Conservation (phyloP, 352 stramenopile species). For the Phytophthora chlamydospora region DNA sequence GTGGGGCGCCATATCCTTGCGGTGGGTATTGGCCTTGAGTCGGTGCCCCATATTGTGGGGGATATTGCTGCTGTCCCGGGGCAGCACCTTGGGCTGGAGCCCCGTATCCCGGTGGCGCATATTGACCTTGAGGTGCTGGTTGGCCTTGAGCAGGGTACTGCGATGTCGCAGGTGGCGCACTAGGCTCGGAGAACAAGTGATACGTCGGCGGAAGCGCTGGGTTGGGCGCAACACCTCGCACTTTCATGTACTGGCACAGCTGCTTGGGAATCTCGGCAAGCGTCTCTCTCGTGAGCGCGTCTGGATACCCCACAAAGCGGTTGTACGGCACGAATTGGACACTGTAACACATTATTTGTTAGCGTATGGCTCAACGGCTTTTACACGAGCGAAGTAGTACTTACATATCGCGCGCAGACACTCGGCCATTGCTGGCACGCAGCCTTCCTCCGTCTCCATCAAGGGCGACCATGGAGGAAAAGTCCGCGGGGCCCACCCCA, state of each 20-base stretch:
- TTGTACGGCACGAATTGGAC: slow-evolving; percentile 75
- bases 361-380: not conserved
- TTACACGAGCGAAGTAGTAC: slow-evolving; percentile 8
- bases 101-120: slow-evolving; percentile 19
- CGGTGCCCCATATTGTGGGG: slow-evolving; percentile 1
- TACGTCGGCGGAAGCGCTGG: slow-evolving; percentile 51
- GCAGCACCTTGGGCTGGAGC: slow-evolving; percentile 5
- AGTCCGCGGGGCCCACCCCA: slow-evolving; percentile 73
- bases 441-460: slow-evolving; percentile 67
- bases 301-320: slow-evolving; percentile 50
- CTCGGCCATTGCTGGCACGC: slow-evolving; percentile 40
- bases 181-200: slow-evolving; percentile 38
- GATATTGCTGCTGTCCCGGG: slow-evolving; percentile 15
- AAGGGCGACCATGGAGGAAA: slow-evolving; percentile 68
- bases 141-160: slow-evolving; percentile 27
- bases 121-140: slow-evolving; percentile 29
- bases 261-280: slow-evolving; percentile 79
- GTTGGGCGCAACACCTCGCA: slow-evolving; percentile 60
- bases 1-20: slow-evolving; percentile 20
- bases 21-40: slow-evolving; percentile 8
- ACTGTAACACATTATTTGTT: slow-evolving; percentile 24
- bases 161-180: slow-evolving; percentile 16
- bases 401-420: slow-evolving; percentile 66
- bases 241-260: slow-evolving; percentile 81
- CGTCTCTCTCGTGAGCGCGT: slow-evolving; percentile 54